Conservation (phyloP, 495 filamentous ascomycete species). For the Daldinia loculata region DNA sequence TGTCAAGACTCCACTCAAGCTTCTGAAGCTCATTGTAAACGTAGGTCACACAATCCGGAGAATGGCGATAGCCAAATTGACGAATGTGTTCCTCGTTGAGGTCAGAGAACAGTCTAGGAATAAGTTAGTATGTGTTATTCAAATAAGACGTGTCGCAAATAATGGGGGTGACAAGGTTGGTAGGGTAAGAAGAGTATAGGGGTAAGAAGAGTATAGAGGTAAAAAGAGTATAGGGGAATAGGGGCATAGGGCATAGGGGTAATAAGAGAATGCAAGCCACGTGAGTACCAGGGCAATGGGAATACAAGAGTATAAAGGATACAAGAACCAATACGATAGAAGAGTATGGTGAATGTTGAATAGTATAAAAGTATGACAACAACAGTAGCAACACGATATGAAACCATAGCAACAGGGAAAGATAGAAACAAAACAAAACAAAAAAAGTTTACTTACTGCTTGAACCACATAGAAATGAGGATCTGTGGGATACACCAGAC, state of each 20-base stretch:
- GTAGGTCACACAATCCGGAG: background rate
- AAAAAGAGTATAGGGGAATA: background rate
- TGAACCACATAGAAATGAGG: background rate
- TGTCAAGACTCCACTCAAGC: background rate
- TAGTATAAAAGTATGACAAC: background rate
- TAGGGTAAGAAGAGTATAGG: background rate
- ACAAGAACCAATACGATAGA: background rate
- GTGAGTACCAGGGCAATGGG: background rate
- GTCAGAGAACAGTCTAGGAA: background rate
- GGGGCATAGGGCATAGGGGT: background rate
- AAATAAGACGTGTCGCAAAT: background rate
- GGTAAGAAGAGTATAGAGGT: background rate
- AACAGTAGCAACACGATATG: background rate
- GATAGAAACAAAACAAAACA: background rate
- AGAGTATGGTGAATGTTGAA: background rate
- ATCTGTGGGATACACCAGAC: background rate
- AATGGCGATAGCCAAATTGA: background rate
- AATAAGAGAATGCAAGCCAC: background rate
- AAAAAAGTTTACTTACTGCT: constrained; percentile 16
- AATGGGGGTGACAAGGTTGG: background rate
- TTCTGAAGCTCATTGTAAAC: background rate
- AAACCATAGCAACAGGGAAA: background rate
- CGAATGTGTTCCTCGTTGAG: background rate
- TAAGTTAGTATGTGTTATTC: background rate
- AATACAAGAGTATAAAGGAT: background rate